A percentile compares a stretch with the other conserved stretches of the same genome.
Conservation (phyloP, 2,329 filamentous ascomycete species). For the Aspergillus fumigatus region DNA sequence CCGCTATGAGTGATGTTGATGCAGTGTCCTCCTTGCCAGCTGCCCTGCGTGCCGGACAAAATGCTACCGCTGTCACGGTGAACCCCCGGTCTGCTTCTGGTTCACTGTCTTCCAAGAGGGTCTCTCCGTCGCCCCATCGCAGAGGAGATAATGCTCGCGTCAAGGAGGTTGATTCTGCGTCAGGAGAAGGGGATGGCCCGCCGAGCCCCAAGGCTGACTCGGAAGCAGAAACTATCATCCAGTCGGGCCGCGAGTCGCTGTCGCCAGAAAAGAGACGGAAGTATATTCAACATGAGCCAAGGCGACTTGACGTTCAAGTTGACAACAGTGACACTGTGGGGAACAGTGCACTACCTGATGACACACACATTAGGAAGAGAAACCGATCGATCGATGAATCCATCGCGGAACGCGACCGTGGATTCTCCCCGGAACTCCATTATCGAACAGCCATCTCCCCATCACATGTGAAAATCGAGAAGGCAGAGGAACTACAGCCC, state of each 20-base stretch:
- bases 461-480: slow-evolving; percentile 35
- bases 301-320: slow-evolving; percentile 26
- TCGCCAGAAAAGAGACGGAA: slow-evolving; percentile 45
- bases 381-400: slow-evolving; percentile 26
- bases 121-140: slow-evolving; percentile 14
- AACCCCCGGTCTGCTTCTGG: slow-evolving; percentile 22
- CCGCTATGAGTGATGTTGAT: slow-evolving; percentile 47
- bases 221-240: slow-evolving; percentile 48
- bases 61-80: slow-evolving; percentile 29
- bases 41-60: slow-evolving; percentile 32
- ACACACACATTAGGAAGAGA: slow-evolving; percentile 26
- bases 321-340: slow-evolving; percentile 15
- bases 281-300: slow-evolving; percentile 35
- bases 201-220: slow-evolving; percentile 42
- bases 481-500: slow-evolving; percentile 26
- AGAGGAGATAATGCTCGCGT: slow-evolving; percentile 19
- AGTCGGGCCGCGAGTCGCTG: slow-evolving; percentile 42
- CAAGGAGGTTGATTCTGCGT: slow-evolving; percentile 22
- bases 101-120: slow-evolving; percentile 20
- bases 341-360: slow-evolving; percentile 18
- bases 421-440: slow-evolving; percentile 22
- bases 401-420: slow-evolving; percentile 17
- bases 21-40: slow-evolving; percentile 36
- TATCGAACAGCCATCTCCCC: slow-evolving; percentile 25
- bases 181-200: slow-evolving; percentile 31